Conservation (phyloP, 1,139 yeast species). For the Candida sp. region DNA sequence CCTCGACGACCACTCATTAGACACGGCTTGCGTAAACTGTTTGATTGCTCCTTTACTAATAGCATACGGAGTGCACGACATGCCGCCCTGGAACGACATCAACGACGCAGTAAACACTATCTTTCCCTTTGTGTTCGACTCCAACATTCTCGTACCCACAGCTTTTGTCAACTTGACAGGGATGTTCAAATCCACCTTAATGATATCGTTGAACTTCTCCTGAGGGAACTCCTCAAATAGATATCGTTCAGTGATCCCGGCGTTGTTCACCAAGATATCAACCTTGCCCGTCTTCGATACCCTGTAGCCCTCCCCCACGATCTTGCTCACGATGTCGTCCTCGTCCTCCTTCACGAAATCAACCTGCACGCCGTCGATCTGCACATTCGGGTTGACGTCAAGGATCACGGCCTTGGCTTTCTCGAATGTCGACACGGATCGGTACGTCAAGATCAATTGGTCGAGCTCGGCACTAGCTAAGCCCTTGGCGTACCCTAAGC, state of each 20-base stretch:
- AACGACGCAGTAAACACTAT: conserved; percentile 31
- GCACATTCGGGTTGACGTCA: conserved; percentile 22
- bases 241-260: conserved; percentile 50
- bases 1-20: conserved; percentile 56
- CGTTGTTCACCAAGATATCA: conserved; percentile 59
- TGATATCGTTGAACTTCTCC: conserved; percentile 47
- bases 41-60: conserved; percentile 57
- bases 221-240: conserved; percentile 23
- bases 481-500: conserved; percentile 38
- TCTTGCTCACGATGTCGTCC: conserved; percentile 25
- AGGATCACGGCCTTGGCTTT: conserved; percentile 21
- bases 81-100: conserved; percentile 63
- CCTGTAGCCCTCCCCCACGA: conserved; percentile 36
- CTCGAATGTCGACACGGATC: conserved; percentile 20
- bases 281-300: conserved; percentile 34
- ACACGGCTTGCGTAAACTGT: conserved; percentile 50
- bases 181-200: conserved; percentile 53
- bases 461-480: conserved; percentile 37
- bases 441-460: conserved; percentile 29
- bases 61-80: conserved; percentile 56
- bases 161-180: conserved; percentile 50
- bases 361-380: conserved; percentile 21
- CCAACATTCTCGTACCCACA: conserved; percentile 48
- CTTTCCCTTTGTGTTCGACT: conserved; percentile 34
- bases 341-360: conserved; percentile 23